A percentile compares a stretch with the other conserved stretches of the same genome.
Conservation (phyloP, 805 yeast species). For the Yarrowia sp. region DNA sequence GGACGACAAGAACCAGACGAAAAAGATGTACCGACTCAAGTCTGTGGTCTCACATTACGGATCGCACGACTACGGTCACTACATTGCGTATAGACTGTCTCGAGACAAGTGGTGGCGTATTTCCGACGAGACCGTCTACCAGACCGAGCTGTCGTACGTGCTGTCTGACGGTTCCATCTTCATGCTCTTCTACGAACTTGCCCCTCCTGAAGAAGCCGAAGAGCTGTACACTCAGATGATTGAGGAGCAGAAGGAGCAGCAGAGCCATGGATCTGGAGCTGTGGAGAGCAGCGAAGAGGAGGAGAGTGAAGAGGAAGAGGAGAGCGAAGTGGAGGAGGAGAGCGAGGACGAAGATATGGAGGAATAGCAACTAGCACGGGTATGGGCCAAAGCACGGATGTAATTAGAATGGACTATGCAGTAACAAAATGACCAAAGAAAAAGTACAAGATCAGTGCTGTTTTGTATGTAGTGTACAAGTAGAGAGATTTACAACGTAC, state of each 20-base stretch:
- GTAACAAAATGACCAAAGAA: too few species aligned
- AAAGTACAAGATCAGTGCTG: too few species aligned
- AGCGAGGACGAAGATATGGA: slow-evolving; percentile 19
- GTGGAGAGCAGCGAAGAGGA: slow-evolving; percentile 13
- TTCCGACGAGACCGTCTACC: slow-evolving; percentile 85
- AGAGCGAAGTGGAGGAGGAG: slow-evolving; percentile 23
- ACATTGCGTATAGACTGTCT: slow-evolving; percentile 73
- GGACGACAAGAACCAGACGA: slow-evolving; percentile 54
- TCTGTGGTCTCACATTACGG: slow-evolving; percentile 94
- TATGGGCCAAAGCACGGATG: neutral
- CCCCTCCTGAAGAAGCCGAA: slow-evolving; percentile 23
- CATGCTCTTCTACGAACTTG: slow-evolving; percentile 82
- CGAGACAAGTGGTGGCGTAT: slow-evolving; percentile 87
- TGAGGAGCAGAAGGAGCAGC: slow-evolving; percentile 38
- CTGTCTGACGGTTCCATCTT: slow-evolving; percentile 84
- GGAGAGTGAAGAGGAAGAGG: slow-evolving; percentile 12
- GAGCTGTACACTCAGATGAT: slow-evolving; percentile 16
- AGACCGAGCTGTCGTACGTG: slow-evolving; percentile 82
- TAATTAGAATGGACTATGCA: slow-evolving; percentile 2
- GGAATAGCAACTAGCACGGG: neutral
- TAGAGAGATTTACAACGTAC: too few species aligned
- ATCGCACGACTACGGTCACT: slow-evolving; percentile 97
- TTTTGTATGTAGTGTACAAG: too few species aligned
- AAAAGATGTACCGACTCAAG: slow-evolving; percentile 66
- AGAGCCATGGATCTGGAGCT: slow-evolving; percentile 29